A percentile compares a stretch with the other conserved stretches of the same genome.
These are phyloP conservation scores for Penicillium atrosanguineum DNA, from an alignment of 495 filamentous ascomycete species.

Conservation along the genomic window DNA sequence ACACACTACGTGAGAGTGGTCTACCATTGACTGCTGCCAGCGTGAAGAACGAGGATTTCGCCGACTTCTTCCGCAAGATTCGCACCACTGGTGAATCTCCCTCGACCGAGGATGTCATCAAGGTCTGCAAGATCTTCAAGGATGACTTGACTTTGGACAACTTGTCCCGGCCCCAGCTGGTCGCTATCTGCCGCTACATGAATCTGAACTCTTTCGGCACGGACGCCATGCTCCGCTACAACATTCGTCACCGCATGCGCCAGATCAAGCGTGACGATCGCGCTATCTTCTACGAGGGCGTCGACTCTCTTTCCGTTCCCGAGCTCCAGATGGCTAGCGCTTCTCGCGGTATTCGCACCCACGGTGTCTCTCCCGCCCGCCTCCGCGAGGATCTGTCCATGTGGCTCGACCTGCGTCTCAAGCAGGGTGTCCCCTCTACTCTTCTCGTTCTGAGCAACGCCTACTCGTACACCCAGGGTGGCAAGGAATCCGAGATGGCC, in stretches of 20 bases:
- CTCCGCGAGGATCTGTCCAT: conserved; percentile 89
- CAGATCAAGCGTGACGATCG: conserved; percentile 98
- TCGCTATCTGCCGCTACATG: conserved; percentile 98
- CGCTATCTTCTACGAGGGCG: conserved; percentile 92
- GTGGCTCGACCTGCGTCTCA: conserved; percentile 93
- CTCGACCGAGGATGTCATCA: conserved; percentile 88
- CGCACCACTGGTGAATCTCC: conserved; percentile 87
- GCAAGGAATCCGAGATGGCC: conserved; percentile 83
- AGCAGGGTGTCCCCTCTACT: conserved; percentile 89
- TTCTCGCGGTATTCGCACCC: conserved; percentile 86
- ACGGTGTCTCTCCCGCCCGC: conserved; percentile 81
- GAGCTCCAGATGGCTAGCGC: conserved; percentile 91
- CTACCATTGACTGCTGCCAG: conserved; percentile 81
- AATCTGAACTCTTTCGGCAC: conserved; percentile 96
- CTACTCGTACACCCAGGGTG: conserved; percentile 83
- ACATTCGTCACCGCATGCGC: conserved; percentile 94
- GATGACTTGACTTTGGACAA: conserved; percentile 98
- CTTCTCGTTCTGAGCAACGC: conserved; percentile 95
- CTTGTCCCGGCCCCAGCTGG: conserved; percentile 89
- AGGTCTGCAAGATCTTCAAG: conserved; percentile 99
- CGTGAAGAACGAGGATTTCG: conserved; percentile 89
- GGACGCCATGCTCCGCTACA: conserved; percentile 95
- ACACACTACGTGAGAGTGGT: conserved; percentile 89
- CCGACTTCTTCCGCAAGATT: conserved; percentile 97
- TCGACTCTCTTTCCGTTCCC: conserved; percentile 86